phyloP scores from a whole-genome alignment of 257 asterid genomes.

The Ilex asprella region DNA sequence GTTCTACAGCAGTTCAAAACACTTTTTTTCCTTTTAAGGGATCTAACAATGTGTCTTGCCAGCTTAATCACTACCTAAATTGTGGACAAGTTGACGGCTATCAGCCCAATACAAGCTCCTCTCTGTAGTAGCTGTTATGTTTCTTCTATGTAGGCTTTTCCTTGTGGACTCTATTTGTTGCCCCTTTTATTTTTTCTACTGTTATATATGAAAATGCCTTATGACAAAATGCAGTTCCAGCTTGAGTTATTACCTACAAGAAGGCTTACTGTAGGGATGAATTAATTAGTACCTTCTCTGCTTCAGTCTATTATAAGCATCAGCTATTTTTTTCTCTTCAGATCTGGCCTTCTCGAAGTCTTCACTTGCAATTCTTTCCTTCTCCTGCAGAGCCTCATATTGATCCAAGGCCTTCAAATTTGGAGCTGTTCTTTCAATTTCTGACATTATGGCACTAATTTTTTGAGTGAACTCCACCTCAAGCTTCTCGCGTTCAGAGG shows the following conservation, averaged over 20 bases:
- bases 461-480: constrained; percentile 78
- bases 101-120: too few species aligned
- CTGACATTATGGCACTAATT: constrained; percentile 56
- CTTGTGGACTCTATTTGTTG: too few species aligned
- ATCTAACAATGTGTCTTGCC: too few species aligned
- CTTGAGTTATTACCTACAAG: neutral
- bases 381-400: constrained; percentile 75
- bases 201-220: neutral
- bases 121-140: too few species aligned
- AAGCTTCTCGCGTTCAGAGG: constrained; percentile 81
- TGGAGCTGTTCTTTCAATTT: constrained; percentile 89
- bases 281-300: constrained; percentile 44
- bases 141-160: too few species aligned
- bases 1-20: too few species aligned
- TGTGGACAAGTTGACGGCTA: too few species aligned
- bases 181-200: too few species aligned
- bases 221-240: neutral
- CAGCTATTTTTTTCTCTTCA: constrained; percentile 68
- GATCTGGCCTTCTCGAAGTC: constrained; percentile 94
- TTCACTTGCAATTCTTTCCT: constrained; percentile 61
- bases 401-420: constrained; percentile 93
- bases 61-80: too few species aligned
- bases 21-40: too few species aligned
- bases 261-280: neutral
- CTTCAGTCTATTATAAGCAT: constrained; percentile 63